These are phyloP conservation scores for Astragalus membranaceus DNA, from an alignment of 306 rosid species.

Conservation along the genomic window DNA sequence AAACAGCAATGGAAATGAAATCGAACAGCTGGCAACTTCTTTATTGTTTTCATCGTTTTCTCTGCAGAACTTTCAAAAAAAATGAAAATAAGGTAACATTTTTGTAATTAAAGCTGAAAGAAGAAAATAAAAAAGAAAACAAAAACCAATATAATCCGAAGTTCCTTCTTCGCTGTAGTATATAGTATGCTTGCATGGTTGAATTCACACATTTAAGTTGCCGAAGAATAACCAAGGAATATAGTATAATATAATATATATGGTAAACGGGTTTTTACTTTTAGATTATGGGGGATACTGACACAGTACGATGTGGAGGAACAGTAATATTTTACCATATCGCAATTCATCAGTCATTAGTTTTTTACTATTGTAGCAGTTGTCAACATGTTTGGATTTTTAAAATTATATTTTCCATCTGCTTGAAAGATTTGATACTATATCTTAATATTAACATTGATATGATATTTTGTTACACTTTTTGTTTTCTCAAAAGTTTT, in stretches of 20 bases:
- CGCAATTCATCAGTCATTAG: not conserved
- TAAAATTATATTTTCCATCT: not conserved
- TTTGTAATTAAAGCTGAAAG: too few species aligned
- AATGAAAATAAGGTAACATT: not conserved
- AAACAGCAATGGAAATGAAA: too few species aligned
- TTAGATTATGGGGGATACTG: not conserved
- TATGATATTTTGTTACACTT: not conserved
- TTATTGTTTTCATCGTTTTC: too few species aligned
- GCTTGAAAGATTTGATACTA: not conserved
- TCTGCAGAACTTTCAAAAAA: too few species aligned
- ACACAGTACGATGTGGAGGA: not conserved
- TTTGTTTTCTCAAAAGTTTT: not conserved
- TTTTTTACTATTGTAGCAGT: constrained; percentile 7
- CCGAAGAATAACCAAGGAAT: constrained; percentile 2
- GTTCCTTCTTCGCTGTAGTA: not conserved
- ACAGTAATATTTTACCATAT: constrained; percentile 8
- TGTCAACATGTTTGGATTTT: not conserved
- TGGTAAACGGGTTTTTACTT: not conserved
- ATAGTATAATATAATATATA: not conserved
- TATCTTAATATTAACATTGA: not conserved
- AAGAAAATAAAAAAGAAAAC: not conserved
- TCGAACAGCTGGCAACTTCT: too few species aligned
- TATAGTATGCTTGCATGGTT: not conserved
- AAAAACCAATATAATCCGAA: not conserved
- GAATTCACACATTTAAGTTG: constrained; percentile 7